Percentiles rank a stretch among this genome's conserved stretches.
Conservation (phyloP, 202 grass and related monocot species). For the Schoenoplectus triqueter region DNA sequence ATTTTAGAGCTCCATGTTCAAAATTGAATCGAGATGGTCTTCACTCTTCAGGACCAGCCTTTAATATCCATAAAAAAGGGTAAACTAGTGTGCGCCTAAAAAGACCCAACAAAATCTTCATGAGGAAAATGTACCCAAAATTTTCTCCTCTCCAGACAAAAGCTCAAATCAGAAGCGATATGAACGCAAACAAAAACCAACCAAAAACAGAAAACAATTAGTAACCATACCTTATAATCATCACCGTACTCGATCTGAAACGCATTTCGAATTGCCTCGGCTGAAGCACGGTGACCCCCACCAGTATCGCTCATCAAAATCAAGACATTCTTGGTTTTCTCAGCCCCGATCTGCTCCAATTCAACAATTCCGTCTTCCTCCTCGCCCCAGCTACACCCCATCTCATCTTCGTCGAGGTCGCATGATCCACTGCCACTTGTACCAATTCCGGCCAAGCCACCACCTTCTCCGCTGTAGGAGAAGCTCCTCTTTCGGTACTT, state of each 20-base stretch:
- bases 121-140: conserved; percentile 23
- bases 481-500: conserved; percentile 64
- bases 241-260: conserved; percentile 92
- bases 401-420: conserved; percentile 65
- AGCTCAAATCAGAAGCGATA: too few relatives aligned
- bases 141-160: not conserved
- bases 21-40: not conserved
- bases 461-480: conserved; percentile 61
- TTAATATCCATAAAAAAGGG: not conserved
- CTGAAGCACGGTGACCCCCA: conserved; percentile 80
- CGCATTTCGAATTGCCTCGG: conserved; percentile 90
- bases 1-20: conserved; percentile 16
- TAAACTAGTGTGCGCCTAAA: not conserved
- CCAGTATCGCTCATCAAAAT: conserved; percentile 97
- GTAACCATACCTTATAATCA: conserved; percentile 66
- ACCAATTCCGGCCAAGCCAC: conserved; percentile 34
- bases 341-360: conserved; percentile 84
- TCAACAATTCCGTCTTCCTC: conserved; percentile 95
- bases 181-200: not conserved
- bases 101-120: conserved; percentile 1
- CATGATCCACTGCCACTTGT: conserved; percentile 26
- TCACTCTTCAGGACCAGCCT: not conserved
- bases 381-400: conserved; percentile 71
- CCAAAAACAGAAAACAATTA: not conserved
- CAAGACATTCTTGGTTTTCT: conserved; percentile 88